These are phyloP conservation scores for Candida bentonensis DNA, from an alignment of 805 yeast species.

Conservation along the genomic window DNA sequence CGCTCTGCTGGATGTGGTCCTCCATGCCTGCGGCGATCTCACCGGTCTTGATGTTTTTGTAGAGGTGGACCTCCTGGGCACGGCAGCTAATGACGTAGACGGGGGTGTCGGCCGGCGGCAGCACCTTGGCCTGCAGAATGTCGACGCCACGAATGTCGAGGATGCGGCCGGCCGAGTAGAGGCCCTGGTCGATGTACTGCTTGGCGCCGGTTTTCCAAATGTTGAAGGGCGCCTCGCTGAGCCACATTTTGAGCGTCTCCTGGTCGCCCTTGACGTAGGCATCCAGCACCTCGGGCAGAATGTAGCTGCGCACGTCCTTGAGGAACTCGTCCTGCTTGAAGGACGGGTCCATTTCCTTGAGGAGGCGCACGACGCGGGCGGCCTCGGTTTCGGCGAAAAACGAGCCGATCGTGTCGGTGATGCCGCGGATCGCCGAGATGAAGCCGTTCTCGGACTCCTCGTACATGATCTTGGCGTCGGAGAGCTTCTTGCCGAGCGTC, in stretches of 20 bases:
- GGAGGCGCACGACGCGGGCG: conserved; percentile 77
- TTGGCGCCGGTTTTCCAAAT: conserved; percentile 90
- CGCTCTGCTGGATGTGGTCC: conserved; percentile 78
- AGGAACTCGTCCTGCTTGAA: conserved; percentile 70
- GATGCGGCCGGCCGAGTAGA: conserved; percentile 81
- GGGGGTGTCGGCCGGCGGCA: conserved; percentile 86
- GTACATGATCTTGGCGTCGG: conserved; percentile 44
- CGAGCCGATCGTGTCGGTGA: conserved; percentile 68
- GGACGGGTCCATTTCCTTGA: conserved; percentile 79
- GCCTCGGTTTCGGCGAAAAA: conserved; percentile 93
- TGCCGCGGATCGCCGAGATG: conserved; percentile 63
- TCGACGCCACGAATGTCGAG: conserved; percentile 93
- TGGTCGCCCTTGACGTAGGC: conserved; percentile 91
- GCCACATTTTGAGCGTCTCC: conserved; percentile 71
- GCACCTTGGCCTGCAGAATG: conserved; percentile 69
- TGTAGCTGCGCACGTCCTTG: conserved; percentile 75
- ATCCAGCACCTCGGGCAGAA: conserved; percentile 89
- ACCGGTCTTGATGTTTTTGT: conserved; percentile 80
- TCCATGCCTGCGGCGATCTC: conserved; percentile 94
- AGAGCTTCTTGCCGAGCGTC: conserved; percentile 49
- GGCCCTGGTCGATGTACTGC: conserved; percentile 79
- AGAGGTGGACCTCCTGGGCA: conserved; percentile 89
- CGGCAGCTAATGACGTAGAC: conserved; percentile 88
- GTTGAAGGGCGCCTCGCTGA: conserved; percentile 92
- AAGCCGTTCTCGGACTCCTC: conserved; percentile 93